Percentiles rank a stretch among this genome's conserved stretches.
phyloP scores from a whole-genome alignment of 2,329 filamentous ascomycete species.

The Exophiala viscosa region DNA sequence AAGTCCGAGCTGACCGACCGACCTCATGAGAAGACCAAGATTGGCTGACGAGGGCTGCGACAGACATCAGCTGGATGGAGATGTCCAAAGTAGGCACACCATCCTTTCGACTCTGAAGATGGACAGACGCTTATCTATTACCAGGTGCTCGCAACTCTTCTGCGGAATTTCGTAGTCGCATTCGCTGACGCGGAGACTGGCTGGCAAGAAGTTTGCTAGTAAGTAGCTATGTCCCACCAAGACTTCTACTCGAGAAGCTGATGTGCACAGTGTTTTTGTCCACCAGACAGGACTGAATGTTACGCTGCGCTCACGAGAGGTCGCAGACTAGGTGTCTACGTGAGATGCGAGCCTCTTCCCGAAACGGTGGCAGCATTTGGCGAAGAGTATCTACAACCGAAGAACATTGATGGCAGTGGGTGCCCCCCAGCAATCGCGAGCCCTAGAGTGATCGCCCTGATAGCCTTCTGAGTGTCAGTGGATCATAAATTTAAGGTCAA shows the following conservation, averaged over 20 bases:
- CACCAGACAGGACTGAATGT: neutral
- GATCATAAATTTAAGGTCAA: too few relatives aligned
- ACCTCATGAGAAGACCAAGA: neutral
- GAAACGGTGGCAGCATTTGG: neutral
- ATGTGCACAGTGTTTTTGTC: neutral
- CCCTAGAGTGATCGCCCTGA: too few relatives aligned
- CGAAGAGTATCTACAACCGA: too few relatives aligned
- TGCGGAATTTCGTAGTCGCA: neutral
- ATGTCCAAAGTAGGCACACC: conserved; percentile 18
- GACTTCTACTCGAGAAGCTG: neutral
- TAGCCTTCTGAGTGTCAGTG: too few relatives aligned
- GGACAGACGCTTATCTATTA: neutral
- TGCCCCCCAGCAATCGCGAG: too few relatives aligned
- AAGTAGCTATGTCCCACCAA: neutral
- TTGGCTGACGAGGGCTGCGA: neutral
- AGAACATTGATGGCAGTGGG: too few relatives aligned
- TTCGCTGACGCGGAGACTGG: neutral
- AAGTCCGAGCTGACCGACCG: conserved; percentile 1
- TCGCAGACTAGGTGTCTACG: neutral
- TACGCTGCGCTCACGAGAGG: neutral
- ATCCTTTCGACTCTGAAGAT: neutral
- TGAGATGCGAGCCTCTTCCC: neutral
- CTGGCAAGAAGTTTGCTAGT: neutral
- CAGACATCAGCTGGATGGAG: conserved; percentile 22
- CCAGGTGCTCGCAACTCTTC: neutral